Percentiles rank a stretch among this genome's conserved stretches.
Conservation (phyloP, 139 green algal genomes). For the Chlorella vulgaris region DNA sequence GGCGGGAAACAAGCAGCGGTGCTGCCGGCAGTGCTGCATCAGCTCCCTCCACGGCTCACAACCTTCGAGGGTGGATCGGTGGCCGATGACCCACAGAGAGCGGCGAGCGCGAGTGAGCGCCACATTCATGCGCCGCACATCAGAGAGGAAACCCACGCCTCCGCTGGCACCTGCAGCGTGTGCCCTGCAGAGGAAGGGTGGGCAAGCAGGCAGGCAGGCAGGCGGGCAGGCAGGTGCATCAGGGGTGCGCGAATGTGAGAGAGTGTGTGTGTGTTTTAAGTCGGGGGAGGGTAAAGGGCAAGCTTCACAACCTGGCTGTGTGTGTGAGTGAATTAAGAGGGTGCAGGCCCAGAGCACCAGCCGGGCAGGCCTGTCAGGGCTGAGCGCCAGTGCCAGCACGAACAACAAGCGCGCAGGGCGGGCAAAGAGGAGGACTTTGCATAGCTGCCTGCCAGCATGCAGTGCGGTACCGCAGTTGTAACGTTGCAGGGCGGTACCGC, state of each 20-base stretch:
- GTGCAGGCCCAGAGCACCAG: no score
- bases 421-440: no score
- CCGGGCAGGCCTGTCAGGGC: no score
- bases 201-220: no score
- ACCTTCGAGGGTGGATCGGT: conserved; percentile 52
- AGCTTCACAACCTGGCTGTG: no score
- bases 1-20: not conserved
- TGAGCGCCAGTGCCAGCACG: not conserved
- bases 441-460: not conserved
- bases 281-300: no score
- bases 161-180: conserved; percentile 23
- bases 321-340: no score
- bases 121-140: conserved; percentile 90
- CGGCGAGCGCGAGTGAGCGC: conserved; percentile 83
- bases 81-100: conserved; percentile 75
- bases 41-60: conserved; percentile 28
- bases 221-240: no score
- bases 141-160: conserved; percentile 84
- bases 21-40: conserved; percentile 21
- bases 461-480: not conserved
- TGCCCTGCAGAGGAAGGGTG: not conserved
- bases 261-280: no score
- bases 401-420: not conserved
- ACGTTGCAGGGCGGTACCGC: not conserved
- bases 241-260: no score